Conservation (phyloP, 2,329 filamentous ascomycete species). For the Alternaria consortialis region DNA sequence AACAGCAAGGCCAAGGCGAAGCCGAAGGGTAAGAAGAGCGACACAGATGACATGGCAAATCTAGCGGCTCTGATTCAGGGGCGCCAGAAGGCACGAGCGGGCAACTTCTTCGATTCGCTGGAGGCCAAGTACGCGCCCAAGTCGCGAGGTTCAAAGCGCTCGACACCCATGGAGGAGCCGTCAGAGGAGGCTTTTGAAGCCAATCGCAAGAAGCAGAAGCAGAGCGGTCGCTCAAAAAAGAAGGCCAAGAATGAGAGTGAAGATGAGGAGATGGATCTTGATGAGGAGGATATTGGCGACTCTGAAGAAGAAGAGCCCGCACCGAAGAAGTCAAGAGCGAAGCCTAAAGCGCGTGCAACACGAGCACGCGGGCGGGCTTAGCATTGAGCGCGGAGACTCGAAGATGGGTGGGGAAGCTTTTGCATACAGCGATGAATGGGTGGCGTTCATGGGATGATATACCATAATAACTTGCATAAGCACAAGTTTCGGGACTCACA, state of each 20-base stretch:
- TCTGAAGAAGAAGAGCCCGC: conserved; percentile 36
- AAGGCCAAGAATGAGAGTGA: conserved; percentile 32
- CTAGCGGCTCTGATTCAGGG: conserved; percentile 51
- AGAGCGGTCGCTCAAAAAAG: conserved; percentile 25
- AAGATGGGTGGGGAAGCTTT: background rate
- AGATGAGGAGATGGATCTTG: conserved; percentile 32
- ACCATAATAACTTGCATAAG: conserved; percentile 20
- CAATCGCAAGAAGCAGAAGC: conserved; percentile 43
- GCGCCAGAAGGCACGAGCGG: conserved; percentile 45
- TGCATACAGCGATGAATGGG: background rate
- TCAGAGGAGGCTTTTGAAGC: conserved; percentile 69
- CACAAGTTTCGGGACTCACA: background rate
- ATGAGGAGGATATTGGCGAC: conserved; percentile 37
- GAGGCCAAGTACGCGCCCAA: conserved; percentile 50
- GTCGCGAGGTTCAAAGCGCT: conserved; percentile 57
- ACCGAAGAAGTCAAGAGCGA: conserved; percentile 32
- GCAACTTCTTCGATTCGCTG: conserved; percentile 47
- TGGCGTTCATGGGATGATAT: conserved; percentile 11
- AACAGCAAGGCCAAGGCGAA: conserved; percentile 38
- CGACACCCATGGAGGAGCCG: conserved; percentile 60
- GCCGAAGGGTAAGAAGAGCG: conserved; percentile 58
- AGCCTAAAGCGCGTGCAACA: conserved; percentile 21
- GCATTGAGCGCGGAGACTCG: conserved; percentile 15
- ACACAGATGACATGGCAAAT: conserved; percentile 45
- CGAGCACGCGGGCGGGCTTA: conserved; percentile 27